These are phyloP conservation scores for Yamadazyma sp. DNA, from an alignment of 805 yeast species.

Conservation along the genomic window DNA sequence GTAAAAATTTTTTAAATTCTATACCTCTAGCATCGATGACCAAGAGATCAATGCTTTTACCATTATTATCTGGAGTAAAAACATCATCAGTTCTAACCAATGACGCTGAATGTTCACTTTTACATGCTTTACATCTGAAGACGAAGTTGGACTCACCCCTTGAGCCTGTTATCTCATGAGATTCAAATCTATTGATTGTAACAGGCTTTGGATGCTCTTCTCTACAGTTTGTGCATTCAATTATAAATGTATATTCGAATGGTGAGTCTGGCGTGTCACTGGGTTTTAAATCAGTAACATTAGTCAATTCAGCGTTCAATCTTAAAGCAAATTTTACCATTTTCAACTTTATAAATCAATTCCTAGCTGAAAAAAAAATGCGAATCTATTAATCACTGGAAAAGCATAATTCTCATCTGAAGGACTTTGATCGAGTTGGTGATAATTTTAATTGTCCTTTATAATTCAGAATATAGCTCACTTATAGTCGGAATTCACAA, in stretches of 20 bases:
- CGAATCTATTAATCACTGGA: too few species aligned
- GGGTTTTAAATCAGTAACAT: constrained; percentile 56
- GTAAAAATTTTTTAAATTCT: constrained; percentile 64
- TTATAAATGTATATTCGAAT: constrained; percentile 70
- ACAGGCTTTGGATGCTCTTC: constrained; percentile 72
- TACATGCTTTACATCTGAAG: constrained; percentile 70
- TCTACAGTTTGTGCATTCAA: constrained; percentile 77
- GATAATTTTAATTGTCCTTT: too few species aligned
- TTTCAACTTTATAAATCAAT: not conserved
- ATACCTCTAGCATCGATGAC: constrained; percentile 85
- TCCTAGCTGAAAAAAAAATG: too few species aligned
- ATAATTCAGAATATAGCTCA: too few species aligned
- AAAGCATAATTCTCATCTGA: too few species aligned
- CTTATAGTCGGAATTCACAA: too few species aligned
- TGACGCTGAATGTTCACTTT: constrained; percentile 35
- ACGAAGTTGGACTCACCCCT: constrained; percentile 83
- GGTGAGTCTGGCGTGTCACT: constrained; percentile 58
- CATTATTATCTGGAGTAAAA: constrained; percentile 39
- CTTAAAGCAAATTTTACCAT: constrained; percentile 41
- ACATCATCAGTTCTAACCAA: constrained; percentile 30
- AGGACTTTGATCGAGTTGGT: too few species aligned
- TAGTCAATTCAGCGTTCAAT: constrained; percentile 46
- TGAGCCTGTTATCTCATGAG: constrained; percentile 63
- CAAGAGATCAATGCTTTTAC: constrained; percentile 46
- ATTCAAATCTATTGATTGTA: constrained; percentile 63